Evolutionary conservation across 208 protist genomes (phyloP), one percentile per base, ranked within the genome.

Genomic region (Naegleria fowleri): DNA sequence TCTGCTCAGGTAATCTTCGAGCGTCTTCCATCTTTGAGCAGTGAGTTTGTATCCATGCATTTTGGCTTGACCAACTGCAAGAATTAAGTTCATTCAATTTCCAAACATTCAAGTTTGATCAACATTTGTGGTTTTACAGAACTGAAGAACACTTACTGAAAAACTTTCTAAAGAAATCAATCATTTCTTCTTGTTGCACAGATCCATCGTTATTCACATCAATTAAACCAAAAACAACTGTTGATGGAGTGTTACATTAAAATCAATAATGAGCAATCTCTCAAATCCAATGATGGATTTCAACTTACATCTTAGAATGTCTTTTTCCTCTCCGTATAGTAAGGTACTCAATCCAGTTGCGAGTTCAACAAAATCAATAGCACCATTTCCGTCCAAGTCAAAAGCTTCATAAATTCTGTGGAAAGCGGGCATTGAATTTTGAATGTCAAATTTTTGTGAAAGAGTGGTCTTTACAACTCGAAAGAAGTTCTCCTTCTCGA

Each of bases 121-220:
- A n/a, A n/a, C n/a, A n/a, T n/a, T n/a, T n/a, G n/a, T n/a, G 51
- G 15, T 19, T 58, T 58, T 58, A 58, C 5, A 58, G 5, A 58
- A 58, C 5, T 58, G 15, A 5, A 58, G 15, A 5, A 58, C 3
- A 67, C 55, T 29, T 67, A 67, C 55, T 29, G 33, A 52, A 87
- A 51, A 52, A 87, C 83, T 87, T 87, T 51, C 33, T 87, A 36
- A 87, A 87, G 41, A 87, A 87, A 51, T 87, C 83, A n/a, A 87
- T 41, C 83, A 87, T 87, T 51, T 87, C 83, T 51, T 87, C 83
- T 51, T 51, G 33, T 51, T 87, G 29, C 0, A 87, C 40, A n/a
- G 40, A 40, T 40, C 83, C 83, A 19, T 87, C 83, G 16, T n/a
- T n/a, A 36, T 87, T 87, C 29, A 87, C 83, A 52, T 87, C 83